These are phyloP conservation scores for Comarum palustre DNA, from an alignment of 306 rosid genomes.

Conservation along the genomic window DNA sequence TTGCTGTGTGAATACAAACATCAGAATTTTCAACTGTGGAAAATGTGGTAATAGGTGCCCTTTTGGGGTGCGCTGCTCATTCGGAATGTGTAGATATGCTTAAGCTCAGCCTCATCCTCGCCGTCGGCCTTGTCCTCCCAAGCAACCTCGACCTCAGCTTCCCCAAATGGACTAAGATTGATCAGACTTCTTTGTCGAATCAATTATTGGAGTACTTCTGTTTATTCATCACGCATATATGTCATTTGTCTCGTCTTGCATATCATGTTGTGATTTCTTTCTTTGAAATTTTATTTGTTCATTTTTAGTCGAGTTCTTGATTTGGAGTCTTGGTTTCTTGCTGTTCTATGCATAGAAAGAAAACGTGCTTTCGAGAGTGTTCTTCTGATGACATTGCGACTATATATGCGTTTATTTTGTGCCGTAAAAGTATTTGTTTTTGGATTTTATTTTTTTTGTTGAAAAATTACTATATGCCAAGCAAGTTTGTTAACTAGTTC, in stretches of 20 bases:
- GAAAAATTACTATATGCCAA: not conserved
- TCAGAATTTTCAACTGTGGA: constrained; percentile 54
- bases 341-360: not conserved
- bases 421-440: not conserved
- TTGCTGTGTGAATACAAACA: constrained; percentile 41
- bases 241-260: not conserved
- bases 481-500: not conserved
- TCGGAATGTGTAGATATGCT: constrained; percentile 68
- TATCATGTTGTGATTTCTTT: not conserved
- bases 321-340: not conserved
- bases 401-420: not conserved
- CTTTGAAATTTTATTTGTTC: not conserved
- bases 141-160: not conserved
- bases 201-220: not conserved
- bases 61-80: constrained; percentile 34
- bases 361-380: not conserved
- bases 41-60: constrained; percentile 60
- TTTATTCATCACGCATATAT: not conserved
- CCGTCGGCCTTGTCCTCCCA: not conserved
- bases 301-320: not conserved
- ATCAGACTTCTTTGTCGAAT: not conserved
- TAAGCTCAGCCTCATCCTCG: constrained; percentile 15
- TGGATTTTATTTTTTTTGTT: too few species aligned
- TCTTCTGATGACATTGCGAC: not conserved
- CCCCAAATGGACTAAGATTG: not conserved